Conservation (phyloP, 257 asterid species). For the Capsicum pubescens region DNA sequence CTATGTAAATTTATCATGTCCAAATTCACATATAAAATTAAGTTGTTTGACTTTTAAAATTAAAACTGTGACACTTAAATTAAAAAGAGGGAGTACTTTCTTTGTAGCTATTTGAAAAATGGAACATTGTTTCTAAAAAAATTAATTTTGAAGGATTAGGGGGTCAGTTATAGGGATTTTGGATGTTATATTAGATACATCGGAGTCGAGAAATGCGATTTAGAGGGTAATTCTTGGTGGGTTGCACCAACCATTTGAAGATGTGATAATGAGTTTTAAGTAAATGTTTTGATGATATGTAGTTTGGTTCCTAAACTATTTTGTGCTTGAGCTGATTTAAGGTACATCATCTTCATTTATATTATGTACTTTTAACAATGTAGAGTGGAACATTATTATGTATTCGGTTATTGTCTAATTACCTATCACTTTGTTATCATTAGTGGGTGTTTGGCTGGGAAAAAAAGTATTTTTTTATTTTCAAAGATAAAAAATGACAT, state of each 20-base stretch:
- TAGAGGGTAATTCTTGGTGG: conserved; percentile 79
- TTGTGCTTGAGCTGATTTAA: conserved; percentile 98
- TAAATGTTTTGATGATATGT: conserved; percentile 74
- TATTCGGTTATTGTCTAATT: no score
- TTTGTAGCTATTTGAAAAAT: neutral
- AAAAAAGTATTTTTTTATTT: no score
- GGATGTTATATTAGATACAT: conserved; percentile 80
- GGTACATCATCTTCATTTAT: conserved; percentile 45
- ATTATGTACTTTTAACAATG: neutral
- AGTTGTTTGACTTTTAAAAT: no score
- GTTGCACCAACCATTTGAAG: conserved; percentile 62
- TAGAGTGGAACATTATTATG: no score
- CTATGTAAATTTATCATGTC: no score
- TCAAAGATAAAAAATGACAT: no score
- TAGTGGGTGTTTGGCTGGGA: no score
- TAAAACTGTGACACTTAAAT: no score
- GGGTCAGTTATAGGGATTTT: conserved; percentile 59
- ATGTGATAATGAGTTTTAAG: conserved; percentile 52
- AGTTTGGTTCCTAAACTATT: conserved; percentile 79
- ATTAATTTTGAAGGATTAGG: neutral
- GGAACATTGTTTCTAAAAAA: neutral
- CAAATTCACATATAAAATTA: no score
- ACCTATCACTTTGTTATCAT: no score
- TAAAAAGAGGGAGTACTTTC: no score
- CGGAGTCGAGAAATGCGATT: conserved; percentile 74